Evolutionary conservation across 495 filamentous ascomycete species (phyloP).

Genomic region (Recurvomyces mirabilis): DNA sequence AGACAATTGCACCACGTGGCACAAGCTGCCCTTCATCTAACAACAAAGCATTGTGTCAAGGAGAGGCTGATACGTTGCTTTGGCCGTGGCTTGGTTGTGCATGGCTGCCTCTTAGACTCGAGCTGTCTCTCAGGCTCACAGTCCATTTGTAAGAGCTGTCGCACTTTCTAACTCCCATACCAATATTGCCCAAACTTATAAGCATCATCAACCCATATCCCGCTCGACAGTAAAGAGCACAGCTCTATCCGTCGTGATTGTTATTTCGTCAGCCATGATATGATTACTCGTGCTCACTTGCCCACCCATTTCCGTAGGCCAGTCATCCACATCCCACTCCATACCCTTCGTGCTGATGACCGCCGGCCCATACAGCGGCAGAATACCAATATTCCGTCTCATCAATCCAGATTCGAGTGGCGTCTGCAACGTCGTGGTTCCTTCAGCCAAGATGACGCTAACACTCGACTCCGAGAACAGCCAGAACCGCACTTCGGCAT

Average conservation of each 20-base stretch:
- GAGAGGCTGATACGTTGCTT: too few species aligned
- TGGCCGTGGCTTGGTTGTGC: too few species aligned
- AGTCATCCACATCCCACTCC: constrained; percentile 78
- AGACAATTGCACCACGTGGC: too few species aligned
- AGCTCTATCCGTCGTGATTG: constrained; percentile 49
- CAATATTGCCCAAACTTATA: background rate
- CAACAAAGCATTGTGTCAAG: too few species aligned
- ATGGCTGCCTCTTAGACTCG: too few species aligned
- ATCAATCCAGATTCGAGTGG: constrained; percentile 34
- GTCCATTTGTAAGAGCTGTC: too few species aligned
- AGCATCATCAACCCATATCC: background rate
- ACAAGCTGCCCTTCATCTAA: too few species aligned
- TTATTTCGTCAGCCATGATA: constrained; percentile 45
- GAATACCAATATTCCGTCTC: constrained; percentile 66
- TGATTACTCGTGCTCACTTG: constrained; percentile 92
- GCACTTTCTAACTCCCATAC: too few species aligned
- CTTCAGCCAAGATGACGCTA: constrained; percentile 62
- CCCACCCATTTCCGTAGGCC: constrained; percentile 71
- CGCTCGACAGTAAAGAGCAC: constrained; percentile 78
- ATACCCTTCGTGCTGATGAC: constrained; percentile 66
- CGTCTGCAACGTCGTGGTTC: constrained; percentile 57
- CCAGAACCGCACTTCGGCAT: constrained; percentile 25
- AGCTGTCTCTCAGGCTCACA: too few species aligned
- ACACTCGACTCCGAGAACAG: constrained; percentile 69
- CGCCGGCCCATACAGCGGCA: constrained; percentile 65